Evolutionary conservation across 768 basidiomycete species (phyloP).

Genomic region (Arthromyces matolae): DNA sequence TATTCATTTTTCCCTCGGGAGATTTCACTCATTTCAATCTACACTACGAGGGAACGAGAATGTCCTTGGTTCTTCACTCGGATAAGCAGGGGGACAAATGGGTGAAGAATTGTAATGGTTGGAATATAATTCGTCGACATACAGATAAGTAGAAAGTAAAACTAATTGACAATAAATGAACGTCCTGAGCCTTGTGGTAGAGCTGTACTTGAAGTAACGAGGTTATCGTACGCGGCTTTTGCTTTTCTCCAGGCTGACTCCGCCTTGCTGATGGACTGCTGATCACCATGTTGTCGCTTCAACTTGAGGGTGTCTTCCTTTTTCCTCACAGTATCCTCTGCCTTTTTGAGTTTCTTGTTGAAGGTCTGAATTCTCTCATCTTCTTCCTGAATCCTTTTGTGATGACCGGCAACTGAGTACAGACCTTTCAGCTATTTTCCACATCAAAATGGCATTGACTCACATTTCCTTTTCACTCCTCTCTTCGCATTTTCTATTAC

Average conservation of each 20-base stretch:
- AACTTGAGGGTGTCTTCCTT: neutral
- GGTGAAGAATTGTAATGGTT: conserved; percentile 7
- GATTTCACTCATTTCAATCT: conserved; percentile 21
- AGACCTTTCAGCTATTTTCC: no score
- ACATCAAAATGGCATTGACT: no score
- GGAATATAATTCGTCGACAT: neutral
- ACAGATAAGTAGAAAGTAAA: neutral
- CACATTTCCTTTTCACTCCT: no score
- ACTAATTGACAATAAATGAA: neutral
- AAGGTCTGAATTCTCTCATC: neutral
- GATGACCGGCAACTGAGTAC: neutral
- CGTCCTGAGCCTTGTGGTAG: neutral
- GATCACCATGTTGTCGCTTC: neutral
- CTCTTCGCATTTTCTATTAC: no score
- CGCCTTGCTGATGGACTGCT: neutral
- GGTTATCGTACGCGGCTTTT: neutral
- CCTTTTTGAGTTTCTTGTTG: neutral
- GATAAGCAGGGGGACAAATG: conserved; percentile 12
- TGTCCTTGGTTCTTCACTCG: conserved; percentile 22
- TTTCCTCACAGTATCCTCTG: neutral
- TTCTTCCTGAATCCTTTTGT: neutral
- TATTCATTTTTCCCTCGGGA: conserved; percentile 15
- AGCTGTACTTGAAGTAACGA: neutral
- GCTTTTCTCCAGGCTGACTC: neutral
- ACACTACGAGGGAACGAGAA: conserved; percentile 16